A percentile compares a stretch with the other conserved stretches of the same genome.
Evolutionary conservation across 768 basidiomycete genomes (phyloP).

Genomic region (Agaricus subrufescens): DNA sequence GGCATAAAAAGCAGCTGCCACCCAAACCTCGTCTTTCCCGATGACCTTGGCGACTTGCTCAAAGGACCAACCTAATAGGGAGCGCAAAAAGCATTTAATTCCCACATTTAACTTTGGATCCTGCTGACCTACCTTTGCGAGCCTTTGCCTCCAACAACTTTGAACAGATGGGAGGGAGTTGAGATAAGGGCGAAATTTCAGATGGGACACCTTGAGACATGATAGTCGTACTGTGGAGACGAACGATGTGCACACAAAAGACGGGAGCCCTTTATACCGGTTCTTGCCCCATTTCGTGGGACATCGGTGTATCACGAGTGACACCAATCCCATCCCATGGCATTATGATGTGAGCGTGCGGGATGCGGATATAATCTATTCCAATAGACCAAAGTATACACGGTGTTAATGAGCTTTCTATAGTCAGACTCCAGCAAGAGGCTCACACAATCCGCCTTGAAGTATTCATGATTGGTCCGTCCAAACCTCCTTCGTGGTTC

Average conservation of each 20-base stretch:
- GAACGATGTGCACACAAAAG: neutral
- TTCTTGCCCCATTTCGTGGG: neutral
- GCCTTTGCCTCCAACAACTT: constrained; percentile 64
- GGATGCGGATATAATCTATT: constrained; percentile 5
- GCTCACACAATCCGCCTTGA: constrained; percentile 9
- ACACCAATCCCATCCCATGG: neutral
- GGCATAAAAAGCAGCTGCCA: constrained; percentile 78
- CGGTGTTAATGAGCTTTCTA: constrained; percentile 7
- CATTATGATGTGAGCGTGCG: neutral
- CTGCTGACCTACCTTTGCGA: constrained; percentile 42
- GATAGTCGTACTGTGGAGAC: neutral
- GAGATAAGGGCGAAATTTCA: constrained; percentile 38
- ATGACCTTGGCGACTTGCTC: constrained; percentile 62
- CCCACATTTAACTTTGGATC: neutral
- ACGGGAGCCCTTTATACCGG: neutral
- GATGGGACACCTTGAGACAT: constrained; percentile 27
- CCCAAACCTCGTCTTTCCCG: constrained; percentile 75
- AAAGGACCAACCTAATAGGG: constrained; percentile 54
- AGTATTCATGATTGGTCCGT: constrained; percentile 30
- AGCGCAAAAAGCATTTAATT: neutral
- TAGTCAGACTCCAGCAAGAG: neutral
- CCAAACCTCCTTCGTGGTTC: constrained; percentile 85
- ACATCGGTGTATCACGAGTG: neutral
- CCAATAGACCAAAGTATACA: constrained; percentile 1
- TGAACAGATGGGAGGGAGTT: constrained; percentile 46